Evolutionary conservation across 768 basidiomycete species (phyloP).

Genomic region (Strobilomyces confusus): DNA sequence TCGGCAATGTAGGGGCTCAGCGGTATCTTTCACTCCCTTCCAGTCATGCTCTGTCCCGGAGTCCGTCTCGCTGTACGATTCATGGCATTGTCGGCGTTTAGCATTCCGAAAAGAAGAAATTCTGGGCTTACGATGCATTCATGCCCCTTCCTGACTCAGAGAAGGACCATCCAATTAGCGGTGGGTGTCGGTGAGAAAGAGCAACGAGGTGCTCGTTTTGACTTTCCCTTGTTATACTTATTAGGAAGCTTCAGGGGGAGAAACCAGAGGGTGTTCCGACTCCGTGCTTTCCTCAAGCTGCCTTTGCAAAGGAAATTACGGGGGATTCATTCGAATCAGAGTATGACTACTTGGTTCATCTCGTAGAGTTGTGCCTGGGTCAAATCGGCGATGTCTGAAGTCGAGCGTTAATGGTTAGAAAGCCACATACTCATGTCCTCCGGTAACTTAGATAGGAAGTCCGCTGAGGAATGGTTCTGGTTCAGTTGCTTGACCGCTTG

Average conservation of each 20-base stretch:
- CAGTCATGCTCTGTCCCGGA: no score
- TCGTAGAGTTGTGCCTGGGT: constrained; percentile 35
- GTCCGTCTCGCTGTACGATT: no score
- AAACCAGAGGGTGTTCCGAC: constrained; percentile 49
- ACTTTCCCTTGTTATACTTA: no score
- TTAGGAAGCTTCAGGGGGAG: constrained; percentile 44
- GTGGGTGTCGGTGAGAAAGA: no score
- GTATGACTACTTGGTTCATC: constrained; percentile 36
- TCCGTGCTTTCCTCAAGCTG: constrained; percentile 37
- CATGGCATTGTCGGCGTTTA: no score
- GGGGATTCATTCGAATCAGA: neutral
- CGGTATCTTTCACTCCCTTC: no score
- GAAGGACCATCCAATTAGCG: no score
- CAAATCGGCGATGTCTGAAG: constrained; percentile 33
- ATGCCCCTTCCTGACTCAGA: no score
- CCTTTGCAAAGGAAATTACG: constrained; percentile 24
- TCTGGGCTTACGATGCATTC: no score
- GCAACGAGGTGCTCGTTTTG: no score
- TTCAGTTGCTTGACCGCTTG: neutral
- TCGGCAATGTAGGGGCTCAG: no score
- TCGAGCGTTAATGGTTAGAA: neutral
- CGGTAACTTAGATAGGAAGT: constrained; percentile 26
- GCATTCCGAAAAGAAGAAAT: no score
- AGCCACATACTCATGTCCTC: constrained; percentile 28
- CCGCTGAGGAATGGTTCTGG: constrained; percentile 24